phyloP scores from a whole-genome alignment of 495 filamentous ascomycete genomes.

The Penicillium dipodomyicola region DNA sequence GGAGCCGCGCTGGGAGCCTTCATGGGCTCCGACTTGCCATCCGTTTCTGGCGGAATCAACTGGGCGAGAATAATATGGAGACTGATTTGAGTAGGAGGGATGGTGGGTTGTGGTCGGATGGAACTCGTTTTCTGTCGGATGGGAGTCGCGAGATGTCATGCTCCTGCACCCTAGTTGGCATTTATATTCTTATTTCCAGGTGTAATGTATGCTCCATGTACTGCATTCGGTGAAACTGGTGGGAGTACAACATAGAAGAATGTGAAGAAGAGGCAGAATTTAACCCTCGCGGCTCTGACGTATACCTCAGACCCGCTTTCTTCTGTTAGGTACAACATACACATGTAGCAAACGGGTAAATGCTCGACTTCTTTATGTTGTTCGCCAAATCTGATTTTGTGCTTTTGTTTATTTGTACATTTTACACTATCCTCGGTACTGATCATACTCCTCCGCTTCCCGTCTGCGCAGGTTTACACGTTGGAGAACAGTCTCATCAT shows the following conservation, averaged over 20 bases:
- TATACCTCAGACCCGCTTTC: not conserved
- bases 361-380: not conserved
- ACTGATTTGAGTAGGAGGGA: constrained; percentile 11
- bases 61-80: constrained; percentile 30
- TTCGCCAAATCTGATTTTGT: not conserved
- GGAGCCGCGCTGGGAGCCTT: constrained; percentile 23
- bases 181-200: not conserved
- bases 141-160: not conserved
- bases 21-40: constrained; percentile 37
- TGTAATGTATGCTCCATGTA: not conserved
- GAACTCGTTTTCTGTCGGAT: constrained; percentile 19
- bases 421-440: constrained; percentile 39
- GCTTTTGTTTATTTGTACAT: not conserved
- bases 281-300: constrained; percentile 4
- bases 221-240: not conserved
- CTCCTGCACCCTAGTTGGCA: not conserved
- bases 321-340: no score
- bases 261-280: constrained; percentile 2
- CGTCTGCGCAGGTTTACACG: constrained; percentile 59
- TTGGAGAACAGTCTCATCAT: constrained; percentile 60
- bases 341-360: not conserved
- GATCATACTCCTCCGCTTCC: constrained; percentile 59
- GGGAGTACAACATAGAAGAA: not conserved
- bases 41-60: constrained; percentile 48
- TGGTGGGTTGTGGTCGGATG: constrained; percentile 10